Evolutionary conservation across 2,329 filamentous ascomycete genomes (phyloP).

Genomic region (Tolypocladium cylindrosporum): DNA sequence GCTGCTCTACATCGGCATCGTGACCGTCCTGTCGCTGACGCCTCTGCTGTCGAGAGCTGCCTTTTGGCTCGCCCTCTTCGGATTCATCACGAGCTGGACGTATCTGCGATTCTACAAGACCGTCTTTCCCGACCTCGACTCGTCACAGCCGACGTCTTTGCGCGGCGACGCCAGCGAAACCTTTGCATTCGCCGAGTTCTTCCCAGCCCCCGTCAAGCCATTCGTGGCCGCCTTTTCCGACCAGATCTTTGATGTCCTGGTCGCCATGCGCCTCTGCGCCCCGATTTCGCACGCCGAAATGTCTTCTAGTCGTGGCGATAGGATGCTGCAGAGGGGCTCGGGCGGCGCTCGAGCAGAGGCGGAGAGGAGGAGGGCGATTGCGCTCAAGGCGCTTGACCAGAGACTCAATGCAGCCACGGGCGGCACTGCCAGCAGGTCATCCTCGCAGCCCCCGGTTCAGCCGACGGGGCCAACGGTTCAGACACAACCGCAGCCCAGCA

Average conservation of each 20-base stretch:
- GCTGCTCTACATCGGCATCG: conserved; percentile 63
- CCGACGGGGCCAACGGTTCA: conserved; percentile 46
- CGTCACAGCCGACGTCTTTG: conserved; percentile 50
- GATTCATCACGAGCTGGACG: conserved; percentile 83
- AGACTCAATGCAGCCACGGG: conserved; percentile 74
- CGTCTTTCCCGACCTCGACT: conserved; percentile 58
- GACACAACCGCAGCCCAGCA: conserved; percentile 43
- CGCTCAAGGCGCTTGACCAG: conserved; percentile 86
- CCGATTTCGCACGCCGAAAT: conserved; percentile 80
- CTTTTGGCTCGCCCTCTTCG: conserved; percentile 68
- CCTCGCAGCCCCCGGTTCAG: conserved; percentile 24
- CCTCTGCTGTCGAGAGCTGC: conserved; percentile 59
- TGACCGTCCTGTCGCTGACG: conserved; percentile 54
- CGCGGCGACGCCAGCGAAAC: conserved; percentile 92
- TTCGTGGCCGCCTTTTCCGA: conserved; percentile 65
- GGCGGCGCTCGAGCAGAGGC: conserved; percentile 79
- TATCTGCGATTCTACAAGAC: conserved; percentile 93
- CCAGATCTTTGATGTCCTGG: conserved; percentile 62
- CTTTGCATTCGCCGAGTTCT: conserved; percentile 93
- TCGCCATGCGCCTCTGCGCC: conserved; percentile 67
- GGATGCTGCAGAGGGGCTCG: conserved; percentile 40
- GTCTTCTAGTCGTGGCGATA: conserved; percentile 60
- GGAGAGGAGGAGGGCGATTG: conserved; percentile 78
- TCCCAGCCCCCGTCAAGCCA: conserved; percentile 75
- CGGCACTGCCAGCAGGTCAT: conserved; percentile 21